These are phyloP conservation scores for Pseudozyma hubeiensis DNA, from an alignment of 1,284 basidiomycete species.

Conservation along the genomic window DNA sequence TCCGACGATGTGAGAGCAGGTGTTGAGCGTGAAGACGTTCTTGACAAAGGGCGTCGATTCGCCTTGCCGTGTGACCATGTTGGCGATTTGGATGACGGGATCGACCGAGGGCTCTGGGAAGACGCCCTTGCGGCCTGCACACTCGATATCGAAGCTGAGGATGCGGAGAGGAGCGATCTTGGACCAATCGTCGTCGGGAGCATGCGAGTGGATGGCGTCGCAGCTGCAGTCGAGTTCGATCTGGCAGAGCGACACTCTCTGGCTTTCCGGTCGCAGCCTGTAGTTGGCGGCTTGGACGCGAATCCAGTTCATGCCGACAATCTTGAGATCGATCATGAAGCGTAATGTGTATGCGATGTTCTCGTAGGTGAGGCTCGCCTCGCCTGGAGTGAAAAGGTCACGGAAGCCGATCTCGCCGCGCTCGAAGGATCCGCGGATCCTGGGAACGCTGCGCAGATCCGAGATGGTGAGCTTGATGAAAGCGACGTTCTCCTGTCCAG, in stretches of 20 bases:
- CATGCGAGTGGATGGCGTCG: conserved; percentile 59
- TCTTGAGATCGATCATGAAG: conserved; percentile 68
- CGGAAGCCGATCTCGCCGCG: conserved; percentile 65
- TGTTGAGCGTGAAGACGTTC: conserved; percentile 68
- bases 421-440: conserved; percentile 63
- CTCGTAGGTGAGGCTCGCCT: conserved; percentile 62
- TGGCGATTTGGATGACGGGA: conserved; percentile 68
- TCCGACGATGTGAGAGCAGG: conserved; percentile 67
- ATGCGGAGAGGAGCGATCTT: conserved; percentile 66
- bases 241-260: conserved; percentile 62
- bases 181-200: conserved; percentile 66
- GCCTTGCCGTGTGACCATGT: conserved; percentile 69
- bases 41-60: conserved; percentile 66
- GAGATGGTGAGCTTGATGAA: conserved; percentile 65
- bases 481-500: conserved; percentile 61
- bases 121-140: conserved; percentile 68
- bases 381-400: conserved; percentile 63
- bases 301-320: conserved; percentile 69
- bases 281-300: conserved; percentile 59
- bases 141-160: conserved; percentile 68
- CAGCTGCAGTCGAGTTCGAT: conserved; percentile 65
- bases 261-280: conserved; percentile 52
- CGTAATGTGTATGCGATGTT: conserved; percentile 67
- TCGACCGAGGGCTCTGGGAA: conserved; percentile 65
- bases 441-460: conserved; percentile 60